Percentiles rank a stretch among this genome's conserved stretches.
phyloP scores from a whole-genome alignment of 495 filamentous ascomycete genomes.

The Xylaria acuta region DNA sequence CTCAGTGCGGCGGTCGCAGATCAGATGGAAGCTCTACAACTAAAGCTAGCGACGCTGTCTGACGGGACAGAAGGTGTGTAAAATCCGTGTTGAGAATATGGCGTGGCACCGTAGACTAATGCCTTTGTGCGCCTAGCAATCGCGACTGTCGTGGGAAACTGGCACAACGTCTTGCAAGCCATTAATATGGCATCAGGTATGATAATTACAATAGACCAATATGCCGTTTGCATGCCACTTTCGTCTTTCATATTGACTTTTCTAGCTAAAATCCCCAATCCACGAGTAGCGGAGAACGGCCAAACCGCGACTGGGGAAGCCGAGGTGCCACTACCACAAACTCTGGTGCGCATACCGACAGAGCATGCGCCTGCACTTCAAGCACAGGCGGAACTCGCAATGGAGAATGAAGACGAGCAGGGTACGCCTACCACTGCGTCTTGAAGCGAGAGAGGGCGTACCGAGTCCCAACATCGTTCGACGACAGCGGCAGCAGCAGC shows the following conservation, averaged over 20 bases:
- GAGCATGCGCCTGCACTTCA: slow-evolving; percentile 67
- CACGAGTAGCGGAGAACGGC: slow-evolving; percentile 49
- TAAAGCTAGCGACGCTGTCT: slow-evolving; percentile 84
- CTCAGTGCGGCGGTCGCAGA: slow-evolving; percentile 84
- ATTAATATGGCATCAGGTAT: slow-evolving; percentile 96
- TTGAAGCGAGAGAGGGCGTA: slow-evolving; percentile 15
- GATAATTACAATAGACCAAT: slow-evolving; percentile 37
- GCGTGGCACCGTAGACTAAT: slow-evolving; percentile 9
- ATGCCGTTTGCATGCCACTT: neutral
- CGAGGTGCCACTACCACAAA: slow-evolving; percentile 71
- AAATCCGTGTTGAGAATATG: neutral
- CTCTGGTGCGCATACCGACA: slow-evolving; percentile 79
- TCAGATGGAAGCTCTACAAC: slow-evolving; percentile 90
- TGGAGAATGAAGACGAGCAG: slow-evolving; percentile 48
- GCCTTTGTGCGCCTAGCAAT: slow-evolving; percentile 65
- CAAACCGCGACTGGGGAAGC: slow-evolving; percentile 44
- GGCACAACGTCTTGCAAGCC: slow-evolving; percentile 91
- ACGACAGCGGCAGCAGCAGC: neutral
- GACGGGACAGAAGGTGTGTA: slow-evolving; percentile 88
- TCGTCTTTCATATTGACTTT: slow-evolving; percentile 20
- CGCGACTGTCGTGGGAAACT: slow-evolving; percentile 89
- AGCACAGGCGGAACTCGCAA: slow-evolving; percentile 52
- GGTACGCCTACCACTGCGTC: slow-evolving; percentile 28
- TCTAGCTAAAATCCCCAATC: slow-evolving; percentile 66
- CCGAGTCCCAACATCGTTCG: neutral